These are phyloP conservation scores for Raffaelea deltoideospora DNA, from an alignment of 2,329 filamentous ascomycete genomes.

Conservation along the genomic window DNA sequence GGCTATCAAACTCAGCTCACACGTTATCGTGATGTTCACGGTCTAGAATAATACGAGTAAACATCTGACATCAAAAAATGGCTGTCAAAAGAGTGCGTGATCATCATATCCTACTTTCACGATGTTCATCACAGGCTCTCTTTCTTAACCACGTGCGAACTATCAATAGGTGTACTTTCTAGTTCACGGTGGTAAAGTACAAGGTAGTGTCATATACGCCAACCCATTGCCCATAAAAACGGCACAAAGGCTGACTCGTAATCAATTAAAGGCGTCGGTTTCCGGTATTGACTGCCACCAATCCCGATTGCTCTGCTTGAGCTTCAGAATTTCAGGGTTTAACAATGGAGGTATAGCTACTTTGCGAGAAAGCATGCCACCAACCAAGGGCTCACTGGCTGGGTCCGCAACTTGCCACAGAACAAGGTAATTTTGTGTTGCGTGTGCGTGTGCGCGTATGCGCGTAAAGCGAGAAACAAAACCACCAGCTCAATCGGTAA, in stretches of 20 bases:
- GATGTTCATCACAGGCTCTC: too few species aligned
- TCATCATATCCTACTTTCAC: too few species aligned
- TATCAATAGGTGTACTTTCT: constrained; percentile 41
- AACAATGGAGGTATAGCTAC: constrained; percentile 29
- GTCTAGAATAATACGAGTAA: too few species aligned
- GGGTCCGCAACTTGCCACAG: constrained; percentile 43
- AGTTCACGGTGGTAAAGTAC: constrained; percentile 49
- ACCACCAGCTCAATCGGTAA: not conserved
- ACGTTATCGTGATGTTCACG: too few species aligned
- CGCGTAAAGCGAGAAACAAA: not conserved
- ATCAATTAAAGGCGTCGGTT: constrained; percentile 36
- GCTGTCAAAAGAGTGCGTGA: constrained; percentile 9
- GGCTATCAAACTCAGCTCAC: too few species aligned
- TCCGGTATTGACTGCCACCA: constrained; percentile 25
- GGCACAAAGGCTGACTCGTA: not conserved
- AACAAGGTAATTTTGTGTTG: constrained; percentile 30
- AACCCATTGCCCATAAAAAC: not conserved
- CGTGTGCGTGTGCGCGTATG: too few species aligned
- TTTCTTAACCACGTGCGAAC: too few species aligned
- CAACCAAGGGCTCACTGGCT: constrained; percentile 38
- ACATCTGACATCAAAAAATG: too few species aligned
- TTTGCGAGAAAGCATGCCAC: constrained; percentile 38
- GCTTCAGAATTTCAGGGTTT: too few species aligned
- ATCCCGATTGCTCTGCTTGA: too few species aligned
- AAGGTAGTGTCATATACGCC: constrained; percentile 49